Base-by-base conservation (phyloP, 2,329 filamentous ascomycete species). In the Escovopsis sp. region DNA sequence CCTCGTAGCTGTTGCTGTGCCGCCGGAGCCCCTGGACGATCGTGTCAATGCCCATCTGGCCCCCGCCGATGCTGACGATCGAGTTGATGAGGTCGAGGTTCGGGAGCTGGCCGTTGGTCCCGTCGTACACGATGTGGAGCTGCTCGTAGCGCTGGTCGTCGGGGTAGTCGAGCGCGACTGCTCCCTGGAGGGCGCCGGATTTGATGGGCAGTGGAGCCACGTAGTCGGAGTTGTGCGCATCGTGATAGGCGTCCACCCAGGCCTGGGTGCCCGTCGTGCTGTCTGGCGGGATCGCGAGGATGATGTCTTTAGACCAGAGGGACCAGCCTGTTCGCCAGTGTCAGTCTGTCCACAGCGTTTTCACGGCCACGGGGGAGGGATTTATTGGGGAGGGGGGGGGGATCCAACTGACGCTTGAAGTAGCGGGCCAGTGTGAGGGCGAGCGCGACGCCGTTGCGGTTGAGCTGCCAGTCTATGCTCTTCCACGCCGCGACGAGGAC, bases 251-350 rank as follows among this genome's bases (percentile, higher is more conserved):
- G 51, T 94, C 87, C 8, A 94, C 84, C 90, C 90, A 98, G 17
- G 90, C 90, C 54, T 96, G 87, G 1, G 86, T 84, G 1, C 88
- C 90, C 10, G 83, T 80, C 39, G 78, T 80, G 55, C 85, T 93
- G 57, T 98, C 90, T 0, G 83, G 79, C 0, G 90, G 78, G 32
- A 98, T 70, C 5, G 98, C 61, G 46, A 98, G 76, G 39, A 98
- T 88, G 45, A 98, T 94, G 55, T 98, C 90, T 58, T 98, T 98
- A 39, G 87, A 94, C 90, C 90, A 98, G 19, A 98, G 68, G 35
- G 86, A 94, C 90, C 90, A 98, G 46, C 80, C 73, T 77, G 26
- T 18, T 9, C 36, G 36, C 53, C 25, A 55, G 46, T 40, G 27
- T 25, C 4, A 25, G 21, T 25, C 21, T n/a, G n/a, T n/a, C 11